These are phyloP conservation scores for Clitopilus passeckerianus DNA, from an alignment of 768 basidiomycete genomes.

Conservation along the genomic window DNA sequence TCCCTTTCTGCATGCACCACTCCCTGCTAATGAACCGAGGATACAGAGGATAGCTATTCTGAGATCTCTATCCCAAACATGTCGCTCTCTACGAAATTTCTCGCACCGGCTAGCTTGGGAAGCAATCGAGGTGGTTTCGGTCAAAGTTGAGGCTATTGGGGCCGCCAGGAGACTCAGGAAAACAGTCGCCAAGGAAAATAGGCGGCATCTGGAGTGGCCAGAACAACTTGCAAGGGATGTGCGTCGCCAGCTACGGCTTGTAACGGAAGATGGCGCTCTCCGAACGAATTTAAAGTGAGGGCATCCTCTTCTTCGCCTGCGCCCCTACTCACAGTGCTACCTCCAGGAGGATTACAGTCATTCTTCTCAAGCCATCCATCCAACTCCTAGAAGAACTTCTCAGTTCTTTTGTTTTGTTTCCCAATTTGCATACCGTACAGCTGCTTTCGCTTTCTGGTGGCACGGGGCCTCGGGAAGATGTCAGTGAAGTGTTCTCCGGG, in stretches of 20 bases:
- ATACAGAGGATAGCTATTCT: neutral
- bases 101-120: neutral
- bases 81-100: neutral
- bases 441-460: neutral
- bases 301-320: neutral
- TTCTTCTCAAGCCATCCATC: neutral
- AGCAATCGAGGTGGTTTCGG: neutral
- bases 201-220: neutral
- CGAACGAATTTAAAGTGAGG: neutral
- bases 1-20: neutral
- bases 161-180: neutral
- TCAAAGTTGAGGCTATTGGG: neutral
- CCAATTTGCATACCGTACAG: neutral
- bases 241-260: neutral
- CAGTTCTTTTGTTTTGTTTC: neutral
- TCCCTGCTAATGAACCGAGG: neutral
- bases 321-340: neutral
- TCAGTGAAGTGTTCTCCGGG: neutral
- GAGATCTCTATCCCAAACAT: neutral
- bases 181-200: neutral
- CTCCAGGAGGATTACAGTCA: neutral
- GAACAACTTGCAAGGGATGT: neutral
- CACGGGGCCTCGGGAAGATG: neutral
- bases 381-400: neutral
- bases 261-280: neutral